These are phyloP conservation scores for Heimioporus sp. DNA, from an alignment of 768 basidiomycete genomes.

Conservation along the genomic window DNA sequence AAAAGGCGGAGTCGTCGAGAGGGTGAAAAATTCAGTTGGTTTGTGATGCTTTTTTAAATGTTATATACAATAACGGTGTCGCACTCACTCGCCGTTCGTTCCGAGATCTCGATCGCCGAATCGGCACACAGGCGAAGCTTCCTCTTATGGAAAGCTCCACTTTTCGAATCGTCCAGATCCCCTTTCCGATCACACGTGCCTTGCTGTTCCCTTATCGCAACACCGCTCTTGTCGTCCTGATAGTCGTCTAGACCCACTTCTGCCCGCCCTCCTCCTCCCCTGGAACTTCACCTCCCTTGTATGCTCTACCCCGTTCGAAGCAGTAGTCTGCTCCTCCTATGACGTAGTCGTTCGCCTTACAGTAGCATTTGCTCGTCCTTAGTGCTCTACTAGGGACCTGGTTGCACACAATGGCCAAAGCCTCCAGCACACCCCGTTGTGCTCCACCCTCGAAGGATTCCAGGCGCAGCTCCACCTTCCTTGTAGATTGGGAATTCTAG, in stretches of 20 bases:
- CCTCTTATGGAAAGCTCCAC: slow-evolving; percentile 16
- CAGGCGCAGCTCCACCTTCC: background rate
- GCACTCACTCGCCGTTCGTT: background rate
- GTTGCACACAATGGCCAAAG: background rate
- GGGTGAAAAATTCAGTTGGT: too few species aligned
- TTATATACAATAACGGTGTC: too few species aligned
- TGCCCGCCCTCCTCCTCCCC: too few species aligned
- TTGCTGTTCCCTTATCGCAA: slow-evolving; percentile 16
- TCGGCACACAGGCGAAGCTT: slow-evolving; percentile 2
- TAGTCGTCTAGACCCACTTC: too few species aligned
- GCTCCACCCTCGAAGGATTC: background rate
- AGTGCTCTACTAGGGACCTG: background rate
- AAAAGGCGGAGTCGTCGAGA: too few species aligned
- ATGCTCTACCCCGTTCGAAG: too few species aligned
- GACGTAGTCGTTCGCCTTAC: background rate
- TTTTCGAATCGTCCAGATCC: slow-evolving; percentile 19
- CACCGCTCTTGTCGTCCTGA: background rate
- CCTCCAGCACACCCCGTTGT: background rate
- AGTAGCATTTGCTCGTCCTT: background rate
- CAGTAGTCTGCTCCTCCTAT: too few species aligned
- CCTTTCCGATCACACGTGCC: slow-evolving; percentile 19
- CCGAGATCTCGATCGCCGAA: slow-evolving; percentile 24
- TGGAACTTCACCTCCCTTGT: too few species aligned
- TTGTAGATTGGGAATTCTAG: background rate
- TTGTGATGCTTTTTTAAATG: too few species aligned